Evolutionary conservation across 495 filamentous ascomycete genomes (phyloP), one percentile per base, ranked within the genome.

Genomic region (Trypethelium eluteriae): DNA sequence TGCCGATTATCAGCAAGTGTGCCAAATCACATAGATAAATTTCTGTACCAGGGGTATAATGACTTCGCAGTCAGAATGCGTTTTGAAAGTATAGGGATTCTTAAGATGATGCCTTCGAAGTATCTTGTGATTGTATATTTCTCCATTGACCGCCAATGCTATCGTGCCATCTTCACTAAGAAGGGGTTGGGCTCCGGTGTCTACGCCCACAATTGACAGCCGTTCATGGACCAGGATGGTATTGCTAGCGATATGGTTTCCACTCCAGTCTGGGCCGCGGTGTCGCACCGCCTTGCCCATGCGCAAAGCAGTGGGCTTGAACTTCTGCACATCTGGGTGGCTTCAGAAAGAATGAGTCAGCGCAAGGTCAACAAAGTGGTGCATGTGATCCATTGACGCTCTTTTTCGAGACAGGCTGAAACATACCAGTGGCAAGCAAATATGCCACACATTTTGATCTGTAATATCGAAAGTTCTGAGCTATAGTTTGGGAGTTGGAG

Each of bases 91-190:
- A 77, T 96, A 93, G 35, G 88, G 85, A 34, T 78, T 80, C 78
- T 90, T 90, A 74, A 97, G 78, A 36, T 59, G 53, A 68, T 79
- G 80, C 79, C 96, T 97, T 69, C 94, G 87, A 70, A 98, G 80
- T 70, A 96, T 84, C 69, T 92, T 87, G 80, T 98, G 94, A 85
- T 98, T 98, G 83, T 98, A 98, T 77, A 98, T 98, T 79, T 98
- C 94, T 79, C 94, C 94, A 79, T 98, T 98, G 86, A 97, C 94
- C 67, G 94, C 94, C 62, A 98, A 85, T 66, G 92, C 87, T 69
- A 98, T 86, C 68, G 84, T 88, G 64, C 85, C 88, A 74, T 96
- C 93, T 64, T 92, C 86, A 82, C 90, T 98, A 78, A 94, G 87
- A 59, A 98, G 84, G 62, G 94, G 94, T 79, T 98, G 94, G 47